A percentile compares a stretch with the other conserved stretches of the same genome.
Conservation (phyloP, 768 basidiomycete genomes). For the Galerina marginata region DNA sequence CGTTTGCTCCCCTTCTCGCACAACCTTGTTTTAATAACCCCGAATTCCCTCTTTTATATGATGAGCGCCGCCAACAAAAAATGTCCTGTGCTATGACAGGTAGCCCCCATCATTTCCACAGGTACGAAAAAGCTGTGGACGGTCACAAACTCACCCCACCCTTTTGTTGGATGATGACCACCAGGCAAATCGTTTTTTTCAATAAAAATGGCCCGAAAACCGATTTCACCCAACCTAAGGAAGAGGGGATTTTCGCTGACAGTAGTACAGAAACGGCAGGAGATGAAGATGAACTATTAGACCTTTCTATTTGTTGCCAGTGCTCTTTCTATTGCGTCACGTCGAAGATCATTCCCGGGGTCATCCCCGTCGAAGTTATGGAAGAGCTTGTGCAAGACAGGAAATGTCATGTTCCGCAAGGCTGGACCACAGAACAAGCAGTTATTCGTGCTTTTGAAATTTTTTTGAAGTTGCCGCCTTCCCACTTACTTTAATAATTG, state of each 20-base stretch:
- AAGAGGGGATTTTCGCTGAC: constrained; percentile 37
- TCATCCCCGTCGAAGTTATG: constrained; percentile 65
- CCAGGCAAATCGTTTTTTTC: constrained; percentile 45
- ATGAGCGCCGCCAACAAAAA: constrained; percentile 50
- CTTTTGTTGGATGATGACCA: constrained; percentile 62
- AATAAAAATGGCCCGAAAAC: constrained; percentile 49
- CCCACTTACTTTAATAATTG: constrained; percentile 5
- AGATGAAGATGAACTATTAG: constrained; percentile 62
- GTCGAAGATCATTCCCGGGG: constrained; percentile 73
- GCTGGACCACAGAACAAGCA: constrained; percentile 58
- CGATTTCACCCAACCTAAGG: constrained; percentile 42
- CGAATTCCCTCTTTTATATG: constrained; percentile 58
- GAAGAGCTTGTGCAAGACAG: constrained; percentile 72
- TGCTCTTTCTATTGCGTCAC: constrained; percentile 78
- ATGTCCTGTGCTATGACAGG: constrained; percentile 59
- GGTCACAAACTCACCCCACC: constrained; percentile 68
- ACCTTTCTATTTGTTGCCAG: constrained; percentile 86
- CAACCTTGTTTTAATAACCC: constrained; percentile 49
- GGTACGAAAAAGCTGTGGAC: constrained; percentile 72
- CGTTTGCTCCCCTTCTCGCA: constrained; percentile 64
- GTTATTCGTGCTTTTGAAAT: constrained; percentile 69
- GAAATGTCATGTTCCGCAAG: constrained; percentile 56
- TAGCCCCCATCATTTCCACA: constrained; percentile 83
- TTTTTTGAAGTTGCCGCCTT: constrained; percentile 59
- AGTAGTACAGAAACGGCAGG: constrained; percentile 42